These are phyloP conservation scores for Cyclanthera cordifolia DNA, from an alignment of 306 rosid genomes.

Conservation along the genomic window DNA sequence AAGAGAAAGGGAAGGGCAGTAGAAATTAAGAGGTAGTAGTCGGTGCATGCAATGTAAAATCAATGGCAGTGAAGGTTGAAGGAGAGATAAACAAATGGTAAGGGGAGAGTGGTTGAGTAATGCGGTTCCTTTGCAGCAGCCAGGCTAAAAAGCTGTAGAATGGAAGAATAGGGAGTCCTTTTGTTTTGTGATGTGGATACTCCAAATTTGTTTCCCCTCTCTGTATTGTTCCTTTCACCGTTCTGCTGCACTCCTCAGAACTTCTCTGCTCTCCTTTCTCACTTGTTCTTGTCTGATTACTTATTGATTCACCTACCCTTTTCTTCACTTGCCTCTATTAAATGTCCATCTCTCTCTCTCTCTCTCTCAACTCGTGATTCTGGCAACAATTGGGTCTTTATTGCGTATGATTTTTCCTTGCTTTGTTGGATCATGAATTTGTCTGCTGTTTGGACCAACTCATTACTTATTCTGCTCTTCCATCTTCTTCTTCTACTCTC, in stretches of 20 bases:
- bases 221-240: slow-evolving; percentile 63
- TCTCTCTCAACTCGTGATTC: slow-evolving; percentile 10
- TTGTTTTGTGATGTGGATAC: slow-evolving; percentile 34
- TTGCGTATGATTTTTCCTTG: slow-evolving; percentile 16
- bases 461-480: slow-evolving; percentile 26
- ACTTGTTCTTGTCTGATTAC: slow-evolving; percentile 20
- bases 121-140: slow-evolving; percentile 7
- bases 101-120: slow-evolving; percentile 4
- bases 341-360: background rate
- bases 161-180: slow-evolving; percentile 10
- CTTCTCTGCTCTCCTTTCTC: slow-evolving; percentile 14
- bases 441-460: slow-evolving; percentile 20
- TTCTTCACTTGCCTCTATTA: slow-evolving; percentile 2
- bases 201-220: slow-evolving; percentile 31
- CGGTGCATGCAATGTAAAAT: slow-evolving; percentile 11
- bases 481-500: slow-evolving; percentile 23
- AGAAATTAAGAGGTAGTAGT: background rate
- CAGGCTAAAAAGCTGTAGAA: background rate
- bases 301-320: slow-evolving; percentile 25
- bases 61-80: slow-evolving; percentile 9
- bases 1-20: background rate
- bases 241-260: slow-evolving; percentile 23
- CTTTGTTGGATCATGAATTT: slow-evolving; percentile 23
- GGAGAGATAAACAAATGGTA: slow-evolving; percentile 13
- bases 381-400: slow-evolving; percentile 30